These are phyloP conservation scores for Hericium erinaceus DNA, from an alignment of 768 basidiomycete species.

Conservation along the genomic window DNA sequence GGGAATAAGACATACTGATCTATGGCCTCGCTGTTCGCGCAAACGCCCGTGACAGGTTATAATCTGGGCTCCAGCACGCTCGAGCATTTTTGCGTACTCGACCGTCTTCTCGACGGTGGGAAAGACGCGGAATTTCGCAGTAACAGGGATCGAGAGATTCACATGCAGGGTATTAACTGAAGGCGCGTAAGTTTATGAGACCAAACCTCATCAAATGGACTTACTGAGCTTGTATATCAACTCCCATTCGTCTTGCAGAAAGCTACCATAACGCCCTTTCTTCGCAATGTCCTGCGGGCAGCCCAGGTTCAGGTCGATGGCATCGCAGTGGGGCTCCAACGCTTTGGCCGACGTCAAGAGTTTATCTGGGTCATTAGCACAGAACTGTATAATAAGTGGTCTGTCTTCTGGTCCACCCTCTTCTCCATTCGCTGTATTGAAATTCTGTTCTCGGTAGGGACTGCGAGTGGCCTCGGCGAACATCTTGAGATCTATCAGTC, in stretches of 20 bases:
- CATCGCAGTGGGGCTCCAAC: conserved; percentile 79
- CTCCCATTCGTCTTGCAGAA: conserved; percentile 93
- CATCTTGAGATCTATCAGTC: conserved; percentile 33
- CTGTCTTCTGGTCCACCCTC: conserved; percentile 78
- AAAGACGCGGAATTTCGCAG: conserved; percentile 93
- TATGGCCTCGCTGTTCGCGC: conserved; percentile 86
- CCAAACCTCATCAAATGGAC: conserved; percentile 15
- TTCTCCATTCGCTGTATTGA: conserved; percentile 63
- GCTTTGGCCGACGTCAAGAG: conserved; percentile 70
- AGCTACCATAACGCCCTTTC: conserved; percentile 80
- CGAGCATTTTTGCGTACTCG: conserved; percentile 93
- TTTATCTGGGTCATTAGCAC: conserved; percentile 78
- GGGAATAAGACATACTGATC: conserved; percentile 36
- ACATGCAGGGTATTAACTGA: conserved; percentile 79
- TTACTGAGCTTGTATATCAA: conserved; percentile 71
- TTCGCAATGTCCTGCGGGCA: conserved; percentile 95
- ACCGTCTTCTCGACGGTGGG: conserved; percentile 80
- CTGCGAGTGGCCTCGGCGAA: conserved; percentile 46
- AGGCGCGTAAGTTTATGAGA: background rate
- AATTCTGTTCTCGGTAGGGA: conserved; percentile 51
- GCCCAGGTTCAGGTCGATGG: conserved; percentile 88
- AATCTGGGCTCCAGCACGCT: conserved; percentile 90
- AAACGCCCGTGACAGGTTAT: conserved; percentile 88
- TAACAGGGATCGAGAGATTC: conserved; percentile 85
- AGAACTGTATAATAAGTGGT: conserved; percentile 89